These are phyloP conservation scores for Actinidia chinensis DNA, from an alignment of 179 eudicot genomes.

Conservation along the genomic window DNA sequence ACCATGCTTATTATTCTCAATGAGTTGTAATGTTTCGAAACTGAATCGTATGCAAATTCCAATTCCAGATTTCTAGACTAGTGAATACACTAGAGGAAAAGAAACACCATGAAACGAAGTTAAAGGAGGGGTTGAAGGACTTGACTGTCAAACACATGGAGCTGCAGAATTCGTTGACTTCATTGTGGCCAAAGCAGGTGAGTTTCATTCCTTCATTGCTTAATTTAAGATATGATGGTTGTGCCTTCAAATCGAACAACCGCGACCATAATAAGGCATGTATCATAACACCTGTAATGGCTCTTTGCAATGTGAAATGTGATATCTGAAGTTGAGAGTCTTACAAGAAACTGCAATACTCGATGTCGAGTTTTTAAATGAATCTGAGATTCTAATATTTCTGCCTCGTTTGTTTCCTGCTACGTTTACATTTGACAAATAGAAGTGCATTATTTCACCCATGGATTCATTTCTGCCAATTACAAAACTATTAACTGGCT, in stretches of 20 bases:
- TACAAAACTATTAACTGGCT: neutral
- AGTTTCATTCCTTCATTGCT: conserved; percentile 30
- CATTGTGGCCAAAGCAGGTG: conserved; percentile 98
- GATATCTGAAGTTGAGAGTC: neutral
- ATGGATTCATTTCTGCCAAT: neutral
- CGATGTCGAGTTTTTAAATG: neutral
- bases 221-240: neutral
- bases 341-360: neutral
- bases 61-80: conserved; percentile 69
- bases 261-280: neutral
- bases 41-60: conserved; percentile 7
- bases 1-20: neutral
- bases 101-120: conserved; percentile 87
- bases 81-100: conserved; percentile 86
- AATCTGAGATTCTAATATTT: neutral
- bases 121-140: conserved; percentile 84
- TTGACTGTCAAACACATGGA: conserved; percentile 83
- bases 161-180: conserved; percentile 86
- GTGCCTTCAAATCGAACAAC: neutral
- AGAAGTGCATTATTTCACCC: neutral
- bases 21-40: conserved; percentile 8
- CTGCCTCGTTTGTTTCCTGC: conserved; percentile 6
- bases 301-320: neutral
- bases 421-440: neutral
- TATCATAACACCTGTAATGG: neutral